Evolutionary conservation across 78 protist species (phyloP).

Genomic region (Dictyostelium capitatum): DNA sequence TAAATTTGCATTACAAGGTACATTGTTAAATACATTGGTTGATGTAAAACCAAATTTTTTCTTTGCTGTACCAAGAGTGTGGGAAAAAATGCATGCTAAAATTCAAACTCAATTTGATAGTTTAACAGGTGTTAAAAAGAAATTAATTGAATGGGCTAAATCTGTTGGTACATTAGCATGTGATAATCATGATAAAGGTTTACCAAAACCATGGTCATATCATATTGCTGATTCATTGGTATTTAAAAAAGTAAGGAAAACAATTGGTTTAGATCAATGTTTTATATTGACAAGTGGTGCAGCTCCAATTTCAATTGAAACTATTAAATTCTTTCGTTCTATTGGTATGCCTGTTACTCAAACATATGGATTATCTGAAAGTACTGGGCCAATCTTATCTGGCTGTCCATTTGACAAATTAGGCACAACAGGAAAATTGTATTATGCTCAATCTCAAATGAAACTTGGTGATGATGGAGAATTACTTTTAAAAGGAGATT

Average conservation of each 20-base stretch:
- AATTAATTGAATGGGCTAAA: slow-evolving; percentile 80
- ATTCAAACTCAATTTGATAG: slow-evolving; percentile 11
- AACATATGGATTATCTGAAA: slow-evolving; percentile 90
- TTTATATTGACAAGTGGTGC: slow-evolving; percentile 79
- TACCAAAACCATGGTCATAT: slow-evolving; percentile 55
- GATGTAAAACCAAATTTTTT: slow-evolving; percentile 88
- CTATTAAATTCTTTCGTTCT: slow-evolving; percentile 80
- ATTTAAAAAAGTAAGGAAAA: slow-evolving; percentile 71
- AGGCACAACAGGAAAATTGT: slow-evolving; percentile 76
- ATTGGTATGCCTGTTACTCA: slow-evolving; percentile 83
- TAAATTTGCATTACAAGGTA: slow-evolving; percentile 85
- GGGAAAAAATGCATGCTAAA: slow-evolving; percentile 92
- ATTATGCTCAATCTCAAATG: no score
- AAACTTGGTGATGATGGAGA: slow-evolving; percentile 65
- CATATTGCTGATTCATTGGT: slow-evolving; percentile 74
- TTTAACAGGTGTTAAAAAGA: slow-evolving; percentile 55
- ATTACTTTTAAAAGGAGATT: slow-evolving; percentile 79
- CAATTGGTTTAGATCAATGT: slow-evolving; percentile 84
- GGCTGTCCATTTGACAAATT: slow-evolving; percentile 13
- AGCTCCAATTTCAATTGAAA: slow-evolving; percentile 86
- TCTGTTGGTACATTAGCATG: slow-evolving; percentile 51
- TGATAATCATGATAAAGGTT: not conserved
- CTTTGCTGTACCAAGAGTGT: slow-evolving; percentile 93
- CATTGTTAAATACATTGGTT: slow-evolving; percentile 49
- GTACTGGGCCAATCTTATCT: slow-evolving; percentile 71